Conservation (phyloP, 1,139 yeast genomes). For the Protomyces inundatus region DNA sequence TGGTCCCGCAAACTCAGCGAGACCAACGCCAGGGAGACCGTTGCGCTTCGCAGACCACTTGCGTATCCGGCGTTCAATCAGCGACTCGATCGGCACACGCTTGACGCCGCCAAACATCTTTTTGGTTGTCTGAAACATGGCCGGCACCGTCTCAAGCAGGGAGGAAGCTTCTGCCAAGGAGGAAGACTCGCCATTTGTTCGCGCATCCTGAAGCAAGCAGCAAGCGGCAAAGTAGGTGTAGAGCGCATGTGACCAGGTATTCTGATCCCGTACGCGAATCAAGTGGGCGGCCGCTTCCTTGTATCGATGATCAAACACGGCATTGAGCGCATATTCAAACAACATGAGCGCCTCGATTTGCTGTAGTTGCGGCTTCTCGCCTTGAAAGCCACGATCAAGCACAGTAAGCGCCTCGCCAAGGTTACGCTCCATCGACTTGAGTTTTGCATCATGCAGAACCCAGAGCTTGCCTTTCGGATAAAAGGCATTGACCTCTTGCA, state of each 20-base stretch:
- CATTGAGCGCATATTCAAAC: conserved; percentile 78
- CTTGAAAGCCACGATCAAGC: conserved; percentile 43
- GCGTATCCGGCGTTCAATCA: conserved; percentile 64
- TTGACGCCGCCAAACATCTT: conserved; percentile 53
- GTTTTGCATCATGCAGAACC: conserved; percentile 85
- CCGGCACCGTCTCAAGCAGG: conserved; percentile 57
- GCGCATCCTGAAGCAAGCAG: conserved; percentile 61
- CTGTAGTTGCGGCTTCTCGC: conserved; percentile 67
- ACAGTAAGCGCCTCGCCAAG: conserved; percentile 60
- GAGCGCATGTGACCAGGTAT: conserved; percentile 88
- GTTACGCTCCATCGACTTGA: conserved; percentile 69
- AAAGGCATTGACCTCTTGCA: conserved; percentile 37
- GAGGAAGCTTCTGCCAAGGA: conserved; percentile 45
- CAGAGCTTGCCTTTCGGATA: conserved; percentile 90
- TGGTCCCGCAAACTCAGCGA: conserved; percentile 75
- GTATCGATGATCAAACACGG: conserved; percentile 68
- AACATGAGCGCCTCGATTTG: conserved; percentile 84
- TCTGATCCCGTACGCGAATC: conserved; percentile 61
- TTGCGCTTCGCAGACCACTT: conserved; percentile 48
- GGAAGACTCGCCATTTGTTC: conserved; percentile 37
- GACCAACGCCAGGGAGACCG: conserved; percentile 35
- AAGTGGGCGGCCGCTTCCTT: conserved; percentile 79
- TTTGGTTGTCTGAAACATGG: conserved; percentile 53
- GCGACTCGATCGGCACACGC: conserved; percentile 86
- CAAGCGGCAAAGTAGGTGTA: conserved; percentile 82